Evolutionary conservation across 225 moss, liverwort and hornwort genomes (phyloP), one percentile per base, ranked within the genome.

Genomic region (Climacium dendroides): DNA sequence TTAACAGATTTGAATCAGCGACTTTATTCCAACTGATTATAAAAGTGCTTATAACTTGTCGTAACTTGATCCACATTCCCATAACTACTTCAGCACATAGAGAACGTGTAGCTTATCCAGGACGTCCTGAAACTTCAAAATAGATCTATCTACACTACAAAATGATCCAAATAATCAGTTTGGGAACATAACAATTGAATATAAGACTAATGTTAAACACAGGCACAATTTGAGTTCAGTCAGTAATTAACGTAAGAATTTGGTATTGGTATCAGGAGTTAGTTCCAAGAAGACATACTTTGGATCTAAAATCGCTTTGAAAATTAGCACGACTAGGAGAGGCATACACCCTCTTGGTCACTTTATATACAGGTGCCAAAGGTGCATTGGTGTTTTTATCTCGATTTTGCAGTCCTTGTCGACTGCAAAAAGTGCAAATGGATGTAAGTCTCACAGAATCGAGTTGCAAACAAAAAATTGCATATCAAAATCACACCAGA

Each of bases 331-430:
- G 95, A 88, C 95, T 97, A 59, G 99, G 95, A 79, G 97, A 96
- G 62, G 97, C 99, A 75, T 99, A 99, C 74, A 99, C 99, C 77
- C 95, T 99, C 91, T 99, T 97, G 50, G 96, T 94, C 77, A 99
- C 98, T 95, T 94, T 97, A 83, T 96, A 95, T 35, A 97, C 26
- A 63, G 97, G 95, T 84, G 95, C 90, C 90, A 98, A 88, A 72
- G 96, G 81, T 85, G 90, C 83, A 75, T 89, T 94, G 78, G 91
- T 87, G 37, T 92, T 88, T 80, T 88, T 91, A 81, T 94, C 91
- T 90, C 96, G 98, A 87, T 81, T 93, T 88, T 94, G 96, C 79
- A 98, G 90, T 81, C 93, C 91, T 87, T 95, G 90, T 74, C 93
- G 95, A 93, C 96, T 98, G 95, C 78, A 81, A 85, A 53, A 65